A percentile compares a stretch with the other conserved stretches of the same genome.
Conservation (phyloP, 768 basidiomycete species). For the Leccinum imitatum region DNA sequence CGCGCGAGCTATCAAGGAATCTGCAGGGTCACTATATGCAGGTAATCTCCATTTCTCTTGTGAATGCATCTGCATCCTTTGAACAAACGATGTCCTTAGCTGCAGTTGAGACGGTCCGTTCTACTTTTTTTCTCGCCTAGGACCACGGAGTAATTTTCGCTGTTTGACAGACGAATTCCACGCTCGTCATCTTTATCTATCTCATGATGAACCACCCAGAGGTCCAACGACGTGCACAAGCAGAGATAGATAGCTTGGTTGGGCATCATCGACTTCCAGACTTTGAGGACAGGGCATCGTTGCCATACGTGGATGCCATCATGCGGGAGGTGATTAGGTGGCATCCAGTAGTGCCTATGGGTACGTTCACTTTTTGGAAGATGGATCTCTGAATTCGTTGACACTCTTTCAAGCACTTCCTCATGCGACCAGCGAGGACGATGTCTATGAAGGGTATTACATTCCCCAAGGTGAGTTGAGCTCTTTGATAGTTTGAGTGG, state of each 20-base stretch:
- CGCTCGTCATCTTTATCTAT: not conserved
- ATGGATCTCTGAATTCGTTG: not conserved
- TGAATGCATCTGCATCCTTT: not conserved
- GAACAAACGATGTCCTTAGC: not conserved
- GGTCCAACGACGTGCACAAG: not conserved
- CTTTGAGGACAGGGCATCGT: not conserved
- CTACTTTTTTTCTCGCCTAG: not conserved
- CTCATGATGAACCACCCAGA: not conserved
- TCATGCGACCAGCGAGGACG: not conserved
- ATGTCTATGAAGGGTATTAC: not conserved
- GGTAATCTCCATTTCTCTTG: conserved; percentile 9
- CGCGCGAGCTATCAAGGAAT: not conserved
- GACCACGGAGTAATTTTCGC: not conserved
- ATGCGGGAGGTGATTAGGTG: not conserved
- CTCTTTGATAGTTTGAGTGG: not conserved
- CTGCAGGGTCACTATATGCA: conserved; percentile 13
- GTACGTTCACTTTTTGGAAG: not conserved
- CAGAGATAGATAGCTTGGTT: not conserved
- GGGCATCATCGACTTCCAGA: not conserved
- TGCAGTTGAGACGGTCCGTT: not conserved
- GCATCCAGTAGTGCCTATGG: not conserved
- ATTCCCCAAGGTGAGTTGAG: not conserved
- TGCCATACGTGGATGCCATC: not conserved
- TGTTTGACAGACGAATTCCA: not conserved
- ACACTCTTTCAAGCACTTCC: not conserved